phyloP scores from a whole-genome alignment of 129 eudicot genomes.

The Daucus carota region DH1_v3.0 NC_030385.2:39879501-39880000 shows the following conservation, averaged over 20 bases:
- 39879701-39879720: conserved; percentile 35
- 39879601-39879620: background rate
- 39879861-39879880: conserved; percentile 64
- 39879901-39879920: background rate
- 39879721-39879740: conserved; percentile 88
- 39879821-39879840: conserved; percentile 54
- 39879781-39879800: background rate
- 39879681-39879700: conserved; percentile 65
- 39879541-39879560: background rate
- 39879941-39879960: background rate
- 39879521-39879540: background rate
- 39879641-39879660: conserved; percentile 41
- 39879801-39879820: conserved; percentile 45
- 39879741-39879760: background rate
- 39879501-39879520: background rate
- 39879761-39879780: background rate
- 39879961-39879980: background rate
- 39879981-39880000: background rate
- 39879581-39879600: background rate
- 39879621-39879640: background rate
- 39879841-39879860: conserved; percentile 62
- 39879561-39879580: background rate
- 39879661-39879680: conserved; percentile 96
- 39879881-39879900: conserved; percentile 1
- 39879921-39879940: background rate